phyloP scores from a whole-genome alignment of 495 filamentous ascomycete species.

The Xylaria curta region DNA sequence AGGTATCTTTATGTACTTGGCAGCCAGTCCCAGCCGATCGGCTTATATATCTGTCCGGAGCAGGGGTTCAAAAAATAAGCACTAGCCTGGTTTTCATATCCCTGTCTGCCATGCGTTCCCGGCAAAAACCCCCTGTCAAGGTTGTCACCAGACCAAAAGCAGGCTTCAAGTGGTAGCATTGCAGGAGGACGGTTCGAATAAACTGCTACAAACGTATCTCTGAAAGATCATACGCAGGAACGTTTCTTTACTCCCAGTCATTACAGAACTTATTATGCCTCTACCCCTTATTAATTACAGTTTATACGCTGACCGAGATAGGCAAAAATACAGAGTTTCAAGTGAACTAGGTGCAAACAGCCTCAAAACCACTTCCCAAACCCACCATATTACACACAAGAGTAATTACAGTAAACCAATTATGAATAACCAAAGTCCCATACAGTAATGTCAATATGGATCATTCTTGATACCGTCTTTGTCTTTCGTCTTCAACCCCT shows the following conservation, averaged over 20 bases:
- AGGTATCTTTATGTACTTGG: constrained; percentile 33
- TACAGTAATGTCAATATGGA: background rate
- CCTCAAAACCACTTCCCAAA: background rate
- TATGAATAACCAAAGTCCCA: background rate
- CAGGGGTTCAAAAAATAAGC: constrained; percentile 40
- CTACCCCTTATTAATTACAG: background rate
- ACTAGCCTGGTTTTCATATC: constrained; percentile 27
- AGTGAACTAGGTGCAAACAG: no score
- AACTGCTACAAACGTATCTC: background rate
- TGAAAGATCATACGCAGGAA: constrained; percentile 8
- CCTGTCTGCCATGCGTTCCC: constrained; percentile 29
- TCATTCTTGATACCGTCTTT: background rate
- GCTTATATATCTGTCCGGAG: constrained; percentile 41
- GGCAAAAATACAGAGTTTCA: background rate
- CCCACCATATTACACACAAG: background rate
- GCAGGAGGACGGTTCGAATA: constrained; percentile 2
- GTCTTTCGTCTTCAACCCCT: background rate
- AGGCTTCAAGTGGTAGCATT: constrained; percentile 18
- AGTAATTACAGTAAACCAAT: background rate
- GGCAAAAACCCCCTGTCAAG: constrained; percentile 23
- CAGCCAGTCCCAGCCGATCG: constrained; percentile 31
- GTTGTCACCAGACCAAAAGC: constrained; percentile 8
- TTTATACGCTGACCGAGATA: constrained; percentile 3
- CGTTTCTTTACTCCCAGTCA: background rate
- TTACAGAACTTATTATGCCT: background rate